Evolutionary conservation across 371 early-diverging fungal genomes (phyloP), one percentile per base, ranked within the genome.

Genomic region (Rhizomucor miehei): DNA sequence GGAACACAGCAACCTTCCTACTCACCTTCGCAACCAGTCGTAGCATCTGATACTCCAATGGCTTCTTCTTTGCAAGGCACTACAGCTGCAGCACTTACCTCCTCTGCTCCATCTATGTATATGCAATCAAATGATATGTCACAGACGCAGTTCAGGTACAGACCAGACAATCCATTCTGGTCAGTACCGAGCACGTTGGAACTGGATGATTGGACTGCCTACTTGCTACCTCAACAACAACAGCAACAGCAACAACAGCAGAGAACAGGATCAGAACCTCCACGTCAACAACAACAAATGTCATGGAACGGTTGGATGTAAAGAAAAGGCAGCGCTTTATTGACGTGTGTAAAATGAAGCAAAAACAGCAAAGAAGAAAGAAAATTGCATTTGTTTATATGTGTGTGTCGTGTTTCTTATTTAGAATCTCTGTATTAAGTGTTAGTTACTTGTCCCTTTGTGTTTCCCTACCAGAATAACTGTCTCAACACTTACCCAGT

Each of bases 161-260:
- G 71, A 36, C 73, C 77, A 5, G 77, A 69, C 34, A 77, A 77
- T 55, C 71, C 77, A 13, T 77, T 77, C 45, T 77, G 77, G 77
- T 63, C 71, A 0, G 63, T 77, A 9, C 77, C 77, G 20, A 77
- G 73, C 41, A 73, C 67, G 36, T 61, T 77, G n/a, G 71, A 71
- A 47, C 48, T 71, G 36, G 66, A 73, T 51, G 77, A 73, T 43
- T 77, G 77, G 77, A 53, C 63, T 10, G 71, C 77, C 6, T 77
- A 77, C 47, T 36, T 62, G 35, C 54, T 60, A 56, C 62, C 60
- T 16, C 56, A 60, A 39, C 50, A 60, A 16, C 60, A 55, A 24
- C 51, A 54, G 23, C 60, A 59, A 25, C 48, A 49, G 29, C 53
- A 41, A 23, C 56, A 44, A 34, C 20, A n/a, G 20, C 41, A 24